A percentile compares a stretch with the other conserved stretches of the same genome.
Conservation (phyloP, 371 early-diverging fungal species). For the Quaeritorhiza haematococci region DNA sequence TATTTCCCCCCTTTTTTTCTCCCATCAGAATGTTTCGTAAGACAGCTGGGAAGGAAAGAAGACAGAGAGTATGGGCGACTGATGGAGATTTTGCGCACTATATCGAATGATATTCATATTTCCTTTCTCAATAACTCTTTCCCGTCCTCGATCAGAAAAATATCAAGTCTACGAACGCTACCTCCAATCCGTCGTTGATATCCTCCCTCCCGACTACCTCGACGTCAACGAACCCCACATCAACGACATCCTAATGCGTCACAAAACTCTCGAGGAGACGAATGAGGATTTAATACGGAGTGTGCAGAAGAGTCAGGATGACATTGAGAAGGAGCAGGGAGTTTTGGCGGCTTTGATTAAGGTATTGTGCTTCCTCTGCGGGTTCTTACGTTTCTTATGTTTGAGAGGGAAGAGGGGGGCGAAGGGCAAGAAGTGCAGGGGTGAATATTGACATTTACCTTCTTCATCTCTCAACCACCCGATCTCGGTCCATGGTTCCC, state of each 20-base stretch:
- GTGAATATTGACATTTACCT: no score
- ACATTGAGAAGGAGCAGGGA: conserved; percentile 36
- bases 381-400: no score
- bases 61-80: no score
- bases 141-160: conserved; percentile 21
- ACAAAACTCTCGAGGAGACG: conserved; percentile 50
- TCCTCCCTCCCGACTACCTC: conserved; percentile 48
- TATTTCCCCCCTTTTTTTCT: no score
- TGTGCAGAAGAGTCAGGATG: conserved; percentile 34
- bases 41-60: no score
- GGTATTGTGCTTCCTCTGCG: conserved; percentile 12
- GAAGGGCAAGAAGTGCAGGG: no score
- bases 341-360: conserved; percentile 34
- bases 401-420: no score
- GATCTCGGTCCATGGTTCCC: no score
- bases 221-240: conserved; percentile 55
- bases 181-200: conserved; percentile 44
- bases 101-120: background rate
- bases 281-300: conserved; percentile 40
- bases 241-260: conserved; percentile 51
- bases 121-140: background rate
- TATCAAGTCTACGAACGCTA: conserved; percentile 46
- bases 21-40: no score
- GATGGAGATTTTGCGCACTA: no score
- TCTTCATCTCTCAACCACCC: no score